Conservation (phyloP, 164 flowering plant species). For the Macadamia integrifolia region DNA sequence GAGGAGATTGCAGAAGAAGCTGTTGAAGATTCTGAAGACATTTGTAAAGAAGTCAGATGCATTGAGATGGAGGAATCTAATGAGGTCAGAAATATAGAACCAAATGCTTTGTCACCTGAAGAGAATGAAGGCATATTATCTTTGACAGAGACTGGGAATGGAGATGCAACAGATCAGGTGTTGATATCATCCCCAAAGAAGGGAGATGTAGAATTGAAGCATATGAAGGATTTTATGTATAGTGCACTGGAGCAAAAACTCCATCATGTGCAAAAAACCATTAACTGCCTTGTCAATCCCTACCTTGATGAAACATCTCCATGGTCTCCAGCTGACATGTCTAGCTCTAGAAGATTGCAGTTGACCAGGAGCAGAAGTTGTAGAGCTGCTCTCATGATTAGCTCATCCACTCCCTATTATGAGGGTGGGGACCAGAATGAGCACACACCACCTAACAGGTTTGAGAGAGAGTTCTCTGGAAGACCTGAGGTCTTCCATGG, state of each 20-base stretch:
- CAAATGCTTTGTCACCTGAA: slow-evolving; percentile 11
- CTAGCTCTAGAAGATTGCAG: slow-evolving; percentile 21
- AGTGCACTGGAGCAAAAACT: slow-evolving; percentile 33
- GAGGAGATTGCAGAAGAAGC: slow-evolving; percentile 27
- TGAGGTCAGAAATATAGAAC: slow-evolving; percentile 13
- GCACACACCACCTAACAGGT: slow-evolving; percentile 34
- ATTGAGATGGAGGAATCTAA: slow-evolving; percentile 41
- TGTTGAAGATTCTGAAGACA: slow-evolving; percentile 33
- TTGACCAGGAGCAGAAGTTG: slow-evolving; percentile 60
- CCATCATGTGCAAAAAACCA: slow-evolving; percentile 32
- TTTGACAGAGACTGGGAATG: slow-evolving; percentile 14
- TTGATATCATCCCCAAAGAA: slow-evolving; percentile 13
- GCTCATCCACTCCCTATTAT: slow-evolving; percentile 17
- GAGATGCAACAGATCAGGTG: slow-evolving; percentile 19
- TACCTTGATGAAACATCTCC: slow-evolving; percentile 35
- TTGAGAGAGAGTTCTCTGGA: slow-evolving; percentile 35
- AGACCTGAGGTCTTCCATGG: slow-evolving; percentile 29
- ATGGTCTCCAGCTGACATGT: slow-evolving; percentile 14
- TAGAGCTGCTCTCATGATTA: slow-evolving; percentile 29
- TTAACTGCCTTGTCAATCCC: slow-evolving; percentile 25
- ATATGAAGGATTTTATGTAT: slow-evolving; percentile 11
- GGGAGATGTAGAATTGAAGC: slow-evolving; percentile 15
- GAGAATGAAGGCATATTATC: slow-evolving; percentile 24
- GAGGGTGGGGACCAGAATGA: slow-evolving; percentile 24
- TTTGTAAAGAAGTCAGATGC: slow-evolving; percentile 67